Evolutionary conservation across 441 rosid species (phyloP).

Genomic region (Syzygium syzygioides): DNA sequence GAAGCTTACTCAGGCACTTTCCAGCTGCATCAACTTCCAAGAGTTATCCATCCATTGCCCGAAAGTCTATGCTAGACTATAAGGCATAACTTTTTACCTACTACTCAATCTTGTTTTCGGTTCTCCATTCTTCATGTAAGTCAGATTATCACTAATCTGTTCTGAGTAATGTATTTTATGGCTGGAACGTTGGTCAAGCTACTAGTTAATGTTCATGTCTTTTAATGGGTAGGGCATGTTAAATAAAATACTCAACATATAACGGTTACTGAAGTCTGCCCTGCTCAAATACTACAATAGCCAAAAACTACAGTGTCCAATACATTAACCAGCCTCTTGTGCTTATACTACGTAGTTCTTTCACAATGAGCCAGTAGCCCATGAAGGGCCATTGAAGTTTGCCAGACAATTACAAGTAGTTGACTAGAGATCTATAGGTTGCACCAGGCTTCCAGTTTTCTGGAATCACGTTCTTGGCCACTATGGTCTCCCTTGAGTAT

Average conservation of each 20-base stretch:
- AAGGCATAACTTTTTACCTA: background rate
- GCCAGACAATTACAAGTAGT: conserved; percentile 4
- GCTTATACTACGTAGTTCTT: background rate
- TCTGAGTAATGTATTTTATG: background rate
- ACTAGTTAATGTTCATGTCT: background rate
- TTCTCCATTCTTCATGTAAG: background rate
- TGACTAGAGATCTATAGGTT: conserved; percentile 30
- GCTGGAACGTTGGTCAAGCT: background rate
- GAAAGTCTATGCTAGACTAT: conserved; percentile 46
- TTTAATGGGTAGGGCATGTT: background rate
- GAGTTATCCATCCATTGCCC: conserved; percentile 23
- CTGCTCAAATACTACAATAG: background rate
- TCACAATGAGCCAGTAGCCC: background rate
- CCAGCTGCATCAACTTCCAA: conserved; percentile 42
- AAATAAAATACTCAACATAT: background rate
- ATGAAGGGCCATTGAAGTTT: background rate
- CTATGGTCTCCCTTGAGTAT: conserved; percentile 25
- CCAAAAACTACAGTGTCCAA: background rate
- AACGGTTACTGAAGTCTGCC: background rate
- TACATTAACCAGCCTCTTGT: background rate
- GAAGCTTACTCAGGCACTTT: conserved; percentile 58
- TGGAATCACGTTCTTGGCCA: conserved; percentile 38
- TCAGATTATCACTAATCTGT: background rate
- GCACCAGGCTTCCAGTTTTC: conserved; percentile 38
- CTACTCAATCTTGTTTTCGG: background rate